Conservation (phyloP, 345 rosid genomes). For the Linum trigynum region DNA sequence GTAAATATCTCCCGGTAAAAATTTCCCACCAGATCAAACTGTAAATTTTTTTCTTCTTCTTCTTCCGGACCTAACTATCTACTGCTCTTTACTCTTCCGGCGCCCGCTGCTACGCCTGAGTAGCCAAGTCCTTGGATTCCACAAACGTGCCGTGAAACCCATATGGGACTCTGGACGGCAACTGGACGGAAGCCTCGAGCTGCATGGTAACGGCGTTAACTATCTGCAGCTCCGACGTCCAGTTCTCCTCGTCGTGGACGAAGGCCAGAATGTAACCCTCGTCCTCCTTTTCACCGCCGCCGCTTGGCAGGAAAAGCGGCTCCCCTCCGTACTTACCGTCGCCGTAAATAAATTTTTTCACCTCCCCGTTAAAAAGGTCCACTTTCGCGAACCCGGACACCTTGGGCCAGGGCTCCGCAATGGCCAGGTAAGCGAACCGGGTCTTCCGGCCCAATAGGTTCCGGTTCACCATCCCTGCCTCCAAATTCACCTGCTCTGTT, state of each 20-base stretch:
- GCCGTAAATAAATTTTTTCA: conserved; percentile 53
- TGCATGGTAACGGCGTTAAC: conserved; percentile 56
- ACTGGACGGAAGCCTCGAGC: conserved; percentile 57
- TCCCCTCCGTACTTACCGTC: conserved; percentile 71
- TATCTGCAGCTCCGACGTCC: conserved; percentile 79
- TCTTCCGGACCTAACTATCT: background rate
- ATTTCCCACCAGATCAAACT: background rate
- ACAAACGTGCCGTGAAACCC: conserved; percentile 95
- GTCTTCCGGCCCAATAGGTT: conserved; percentile 67
- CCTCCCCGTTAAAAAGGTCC: conserved; percentile 63
- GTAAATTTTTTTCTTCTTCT: too few species aligned
- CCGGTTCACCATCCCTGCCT: conserved; percentile 95
- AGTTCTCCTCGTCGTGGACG: conserved; percentile 70
- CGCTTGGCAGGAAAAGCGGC: conserved; percentile 56
- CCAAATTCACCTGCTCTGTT: conserved; percentile 61
- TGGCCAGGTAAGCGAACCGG: conserved; percentile 65
- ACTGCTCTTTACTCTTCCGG: background rate
- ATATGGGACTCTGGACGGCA: conserved; percentile 90
- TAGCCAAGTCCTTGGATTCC: conserved; percentile 47
- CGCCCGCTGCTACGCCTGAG: conserved; percentile 39
- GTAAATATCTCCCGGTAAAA: conserved; percentile 23
- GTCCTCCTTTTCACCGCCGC: conserved; percentile 42
- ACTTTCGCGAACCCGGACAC: conserved; percentile 89
- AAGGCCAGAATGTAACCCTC: conserved; percentile 74
- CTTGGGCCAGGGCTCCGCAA: conserved; percentile 96